Base-by-base conservation (phyloP, 192 early-diverging fungal species). In the Gamsiella multidivaricata region DNA sequence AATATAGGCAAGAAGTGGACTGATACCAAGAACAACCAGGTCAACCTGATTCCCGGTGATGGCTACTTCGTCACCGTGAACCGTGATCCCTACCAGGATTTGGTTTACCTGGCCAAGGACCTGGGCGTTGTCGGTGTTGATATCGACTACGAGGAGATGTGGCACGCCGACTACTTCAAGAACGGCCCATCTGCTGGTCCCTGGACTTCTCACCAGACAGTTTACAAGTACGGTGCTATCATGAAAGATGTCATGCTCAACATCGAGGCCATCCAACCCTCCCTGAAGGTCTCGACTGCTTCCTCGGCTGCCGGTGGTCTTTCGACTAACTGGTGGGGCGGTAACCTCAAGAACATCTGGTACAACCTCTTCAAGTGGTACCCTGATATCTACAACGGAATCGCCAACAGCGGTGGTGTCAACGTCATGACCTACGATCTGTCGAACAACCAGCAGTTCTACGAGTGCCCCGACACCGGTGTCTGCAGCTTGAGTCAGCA, bases 281-380 rank as follows among this genome's bases (percentile, higher is more conserved):
- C 18, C 26, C 18, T 78, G 36, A 55, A 57, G 54, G 14, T 78
- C 14, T 55, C 60, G 7, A 78, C 74, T 3, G 74, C 74, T 46
- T 58, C 74, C 20, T 78, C 74, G 1, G 74, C 74, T 25, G 74
- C 74, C 22, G 74, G 74, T 54, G 74, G 74, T 58, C 66, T 78
- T 17, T 78, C 74, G 15, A 78, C 74, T 53, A 62, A 56, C 61
- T 78, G 74, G 74, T 78, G 74, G 74, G 74, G 74, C 9, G 74
- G 74, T 20, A 78, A 78, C 61, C 60, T 78, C 37, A 78, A 78
- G 74, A 78, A 78, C 74, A 78, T 78, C 41, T 78, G 74, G 74
- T 78, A 78, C 61, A 56, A 69, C 66, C 37, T 55, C 41, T 36
- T 52, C 65, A 55, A 57, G 46, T 78, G 74, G 74, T 78, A 78